Evolutionary conservation across 2,329 filamentous ascomycete genomes (phyloP).

Genomic region (Davidsoniella neocaledoniae): DNA sequence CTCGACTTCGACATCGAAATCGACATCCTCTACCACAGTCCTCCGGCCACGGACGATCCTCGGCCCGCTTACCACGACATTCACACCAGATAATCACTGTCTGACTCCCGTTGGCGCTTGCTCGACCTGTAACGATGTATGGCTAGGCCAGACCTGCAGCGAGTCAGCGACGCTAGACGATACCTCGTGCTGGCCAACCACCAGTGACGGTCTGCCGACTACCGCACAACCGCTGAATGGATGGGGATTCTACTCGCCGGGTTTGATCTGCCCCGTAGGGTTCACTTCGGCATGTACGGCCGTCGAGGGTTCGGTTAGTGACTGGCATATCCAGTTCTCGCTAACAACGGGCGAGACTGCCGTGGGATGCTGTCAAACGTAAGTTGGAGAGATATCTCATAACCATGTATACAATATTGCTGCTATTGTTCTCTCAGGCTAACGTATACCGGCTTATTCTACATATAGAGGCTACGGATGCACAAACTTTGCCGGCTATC

Average conservation of each 20-base stretch:
- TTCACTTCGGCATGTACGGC: conserved; percentile 17
- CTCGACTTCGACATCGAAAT: background rate
- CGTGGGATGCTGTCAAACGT: conserved; percentile 16
- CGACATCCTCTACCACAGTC: background rate
- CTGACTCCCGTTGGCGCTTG: conserved; percentile 1
- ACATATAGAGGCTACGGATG: no score
- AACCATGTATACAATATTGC: no score
- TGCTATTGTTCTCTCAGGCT: no score
- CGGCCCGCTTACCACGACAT: conserved; percentile 1
- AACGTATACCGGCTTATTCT: no score
- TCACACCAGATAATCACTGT: background rate
- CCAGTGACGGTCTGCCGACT: background rate
- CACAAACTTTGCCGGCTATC: no score
- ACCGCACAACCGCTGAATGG: conserved; percentile 12
- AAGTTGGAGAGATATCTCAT: conserved; percentile 6
- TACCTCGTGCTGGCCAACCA: background rate
- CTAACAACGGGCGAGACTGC: conserved; percentile 15
- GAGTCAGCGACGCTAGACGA: background rate
- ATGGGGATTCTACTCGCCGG: conserved; percentile 20
- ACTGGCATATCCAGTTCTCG: conserved; percentile 15
- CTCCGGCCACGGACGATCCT: conserved; percentile 1
- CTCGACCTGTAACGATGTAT: background rate
- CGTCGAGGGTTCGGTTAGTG: conserved; percentile 12
- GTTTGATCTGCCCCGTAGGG: conserved; percentile 17
- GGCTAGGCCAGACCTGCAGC: background rate